These are phyloP conservation scores for Comarum palustre DNA, from an alignment of 306 rosid species.

Conservation along the genomic window DNA sequence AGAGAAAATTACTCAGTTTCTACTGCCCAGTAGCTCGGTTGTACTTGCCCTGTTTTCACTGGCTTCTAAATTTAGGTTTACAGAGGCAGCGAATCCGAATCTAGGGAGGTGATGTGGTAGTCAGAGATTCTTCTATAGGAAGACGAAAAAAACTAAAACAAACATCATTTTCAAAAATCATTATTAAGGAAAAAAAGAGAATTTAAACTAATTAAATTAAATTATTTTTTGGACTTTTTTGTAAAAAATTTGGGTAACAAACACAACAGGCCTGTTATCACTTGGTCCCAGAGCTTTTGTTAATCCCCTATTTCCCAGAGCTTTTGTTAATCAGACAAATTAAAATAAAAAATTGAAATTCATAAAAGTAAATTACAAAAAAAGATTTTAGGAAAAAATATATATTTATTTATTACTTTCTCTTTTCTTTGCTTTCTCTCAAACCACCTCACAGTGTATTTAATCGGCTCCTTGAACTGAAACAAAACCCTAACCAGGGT, in stretches of 20 bases:
- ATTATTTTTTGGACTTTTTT: background rate
- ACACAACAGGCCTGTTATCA: constrained; percentile 42
- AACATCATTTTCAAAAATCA: constrained; percentile 9
- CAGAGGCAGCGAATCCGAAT: constrained; percentile 20
- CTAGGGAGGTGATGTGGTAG: constrained; percentile 27
- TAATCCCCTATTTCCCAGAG: constrained; percentile 33
- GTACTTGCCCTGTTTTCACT: background rate
- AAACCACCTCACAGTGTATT: constrained; percentile 38
- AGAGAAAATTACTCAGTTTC: background rate
- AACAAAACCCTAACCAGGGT: constrained; percentile 87
- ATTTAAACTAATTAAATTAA: background rate
- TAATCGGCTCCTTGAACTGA: constrained; percentile 51
- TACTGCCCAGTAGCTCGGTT: background rate
- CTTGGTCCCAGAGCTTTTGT: constrained; percentile 75
- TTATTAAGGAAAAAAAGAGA: background rate
- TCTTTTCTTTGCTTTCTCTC: background rate
- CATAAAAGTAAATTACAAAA: background rate
- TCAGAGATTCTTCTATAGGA: constrained; percentile 6
- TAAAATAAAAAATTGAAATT: background rate
- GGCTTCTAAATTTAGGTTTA: background rate
- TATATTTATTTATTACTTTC: background rate
- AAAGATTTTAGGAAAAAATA: background rate
- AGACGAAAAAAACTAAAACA: background rate
- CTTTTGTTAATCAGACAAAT: background rate
- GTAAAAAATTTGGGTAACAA: background rate